Conservation (phyloP, 2,329 filamentous ascomycete genomes). For the Fusarium temperatum region DNA sequence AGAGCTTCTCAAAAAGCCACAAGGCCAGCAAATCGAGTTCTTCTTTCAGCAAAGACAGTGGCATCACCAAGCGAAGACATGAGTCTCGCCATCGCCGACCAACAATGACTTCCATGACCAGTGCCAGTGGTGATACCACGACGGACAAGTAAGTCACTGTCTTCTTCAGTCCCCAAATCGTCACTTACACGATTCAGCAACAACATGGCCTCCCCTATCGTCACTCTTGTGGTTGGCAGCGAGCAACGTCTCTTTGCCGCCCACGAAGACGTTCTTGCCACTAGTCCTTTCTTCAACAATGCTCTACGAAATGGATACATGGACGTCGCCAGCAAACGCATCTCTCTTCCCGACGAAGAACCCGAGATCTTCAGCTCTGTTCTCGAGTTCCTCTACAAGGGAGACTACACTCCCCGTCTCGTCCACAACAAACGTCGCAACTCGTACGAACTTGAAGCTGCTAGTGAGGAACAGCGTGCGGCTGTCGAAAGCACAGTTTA, state of each 20-base stretch:
- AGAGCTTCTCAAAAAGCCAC: slow-evolving; percentile 63
- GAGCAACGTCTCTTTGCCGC: slow-evolving; percentile 90
- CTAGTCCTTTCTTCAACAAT: slow-evolving; percentile 77
- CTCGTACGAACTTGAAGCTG: slow-evolving; percentile 82
- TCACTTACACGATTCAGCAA: slow-evolving; percentile 47
- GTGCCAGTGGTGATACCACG: slow-evolving; percentile 50
- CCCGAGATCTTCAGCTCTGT: slow-evolving; percentile 91
- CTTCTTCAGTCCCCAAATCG: neutral
- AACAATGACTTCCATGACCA: slow-evolving; percentile 55
- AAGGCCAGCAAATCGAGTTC: slow-evolving; percentile 60
- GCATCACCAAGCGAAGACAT: slow-evolving; percentile 64
- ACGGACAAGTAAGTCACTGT: slow-evolving; percentile 54
- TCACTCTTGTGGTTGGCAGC: slow-evolving; percentile 82
- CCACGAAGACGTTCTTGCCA: slow-evolving; percentile 83
- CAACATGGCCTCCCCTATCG: slow-evolving; percentile 73
- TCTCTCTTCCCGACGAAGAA: slow-evolving; percentile 84
- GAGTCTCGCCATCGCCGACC: slow-evolving; percentile 60
- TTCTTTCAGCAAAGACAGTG: slow-evolving; percentile 64
- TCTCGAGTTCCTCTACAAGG: slow-evolving; percentile 92
- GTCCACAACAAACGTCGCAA: slow-evolving; percentile 83
- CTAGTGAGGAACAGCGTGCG: slow-evolving; percentile 54
- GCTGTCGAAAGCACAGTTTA: slow-evolving; percentile 73
- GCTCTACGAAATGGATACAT: slow-evolving; percentile 49
- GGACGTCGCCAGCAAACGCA: slow-evolving; percentile 65
- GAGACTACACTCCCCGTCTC: slow-evolving; percentile 88